Evolutionary conservation across 164 flowering plant genomes (phyloP).

Genomic region (Sedum album): DNA sequence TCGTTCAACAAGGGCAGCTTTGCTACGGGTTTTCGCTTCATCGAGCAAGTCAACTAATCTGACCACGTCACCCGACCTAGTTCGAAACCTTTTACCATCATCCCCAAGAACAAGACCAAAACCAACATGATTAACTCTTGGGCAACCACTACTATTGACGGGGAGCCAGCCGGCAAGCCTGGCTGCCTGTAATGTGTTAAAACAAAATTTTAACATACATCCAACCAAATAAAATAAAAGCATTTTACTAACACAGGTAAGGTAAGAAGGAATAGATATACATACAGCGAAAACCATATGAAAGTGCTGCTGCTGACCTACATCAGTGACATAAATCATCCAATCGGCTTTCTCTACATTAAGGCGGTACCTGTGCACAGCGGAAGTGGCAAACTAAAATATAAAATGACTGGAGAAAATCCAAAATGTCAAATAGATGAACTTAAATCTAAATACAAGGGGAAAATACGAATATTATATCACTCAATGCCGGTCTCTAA

Average conservation of each 20-base stretch:
- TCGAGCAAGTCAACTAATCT: constrained; percentile 86
- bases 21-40: constrained; percentile 86
- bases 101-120: constrained; percentile 96
- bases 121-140: constrained; percentile 79
- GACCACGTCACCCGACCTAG: constrained; percentile 78
- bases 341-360: too few species aligned
- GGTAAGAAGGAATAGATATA: constrained; percentile 10
- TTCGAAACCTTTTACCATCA: too few species aligned
- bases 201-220: neutral
- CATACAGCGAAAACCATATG: constrained; percentile 86
- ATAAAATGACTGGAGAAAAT: neutral
- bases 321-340: too few species aligned
- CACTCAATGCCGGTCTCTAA: neutral
- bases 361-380: constrained; percentile 72
- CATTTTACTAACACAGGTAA: neutral
- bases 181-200: constrained; percentile 51
- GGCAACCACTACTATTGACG: constrained; percentile 36
- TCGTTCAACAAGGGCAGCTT: constrained; percentile 58
- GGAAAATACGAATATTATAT: neutral
- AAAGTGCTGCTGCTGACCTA: constrained; percentile 78
- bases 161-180: constrained; percentile 92
- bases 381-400: neutral
- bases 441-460: neutral
- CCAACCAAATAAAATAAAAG: too few species aligned
- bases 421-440: too few species aligned